A percentile compares a stretch with the other conserved stretches of the same genome.
phyloP scores from a whole-genome alignment of 305 asterid genomes.

The Fraxinus velutina region DNA sequence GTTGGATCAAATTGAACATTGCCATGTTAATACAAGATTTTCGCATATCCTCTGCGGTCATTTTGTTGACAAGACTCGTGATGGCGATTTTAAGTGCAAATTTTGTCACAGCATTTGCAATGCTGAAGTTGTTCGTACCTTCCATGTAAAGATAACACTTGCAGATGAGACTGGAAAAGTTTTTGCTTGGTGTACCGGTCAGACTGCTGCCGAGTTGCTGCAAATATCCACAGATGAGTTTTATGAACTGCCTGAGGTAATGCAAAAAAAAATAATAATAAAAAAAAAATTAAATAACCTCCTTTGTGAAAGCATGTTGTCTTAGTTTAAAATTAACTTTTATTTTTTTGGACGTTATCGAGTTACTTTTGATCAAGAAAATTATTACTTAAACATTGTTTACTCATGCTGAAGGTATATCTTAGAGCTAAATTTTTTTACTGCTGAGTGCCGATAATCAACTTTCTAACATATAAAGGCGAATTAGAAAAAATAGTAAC shows the following conservation, averaged over 20 bases:
- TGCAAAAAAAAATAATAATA: not conserved
- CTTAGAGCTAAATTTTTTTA: not conserved
- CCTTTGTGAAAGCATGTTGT: not conserved
- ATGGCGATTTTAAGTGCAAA: slow-evolving; percentile 53
- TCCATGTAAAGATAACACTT: slow-evolving; percentile 58
- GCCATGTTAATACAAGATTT: slow-evolving; percentile 60
- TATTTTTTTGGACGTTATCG: not conserved
- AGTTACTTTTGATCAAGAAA: not conserved
- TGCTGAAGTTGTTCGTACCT: slow-evolving; percentile 51
- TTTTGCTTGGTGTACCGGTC: slow-evolving; percentile 80
- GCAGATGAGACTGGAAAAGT: slow-evolving; percentile 70
- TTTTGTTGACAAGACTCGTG: slow-evolving; percentile 35
- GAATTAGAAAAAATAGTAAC: not conserved
- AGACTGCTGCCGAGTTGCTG: slow-evolving; percentile 84
- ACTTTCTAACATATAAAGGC: not conserved
- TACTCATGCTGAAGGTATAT: not conserved
- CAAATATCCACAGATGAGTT: slow-evolving; percentile 88
- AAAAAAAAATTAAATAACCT: not conserved
- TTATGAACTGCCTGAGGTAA: slow-evolving; percentile 75
- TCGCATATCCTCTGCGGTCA: slow-evolving; percentile 70
- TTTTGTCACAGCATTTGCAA: slow-evolving; percentile 59
- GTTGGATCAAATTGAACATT: slow-evolving; percentile 71
- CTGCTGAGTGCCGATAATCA: not conserved
- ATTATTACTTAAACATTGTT: not conserved
- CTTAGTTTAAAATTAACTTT: not conserved